phyloP scores from a whole-genome alignment of 805 yeast genomes.

The Nakazawaea peltata region DNA sequence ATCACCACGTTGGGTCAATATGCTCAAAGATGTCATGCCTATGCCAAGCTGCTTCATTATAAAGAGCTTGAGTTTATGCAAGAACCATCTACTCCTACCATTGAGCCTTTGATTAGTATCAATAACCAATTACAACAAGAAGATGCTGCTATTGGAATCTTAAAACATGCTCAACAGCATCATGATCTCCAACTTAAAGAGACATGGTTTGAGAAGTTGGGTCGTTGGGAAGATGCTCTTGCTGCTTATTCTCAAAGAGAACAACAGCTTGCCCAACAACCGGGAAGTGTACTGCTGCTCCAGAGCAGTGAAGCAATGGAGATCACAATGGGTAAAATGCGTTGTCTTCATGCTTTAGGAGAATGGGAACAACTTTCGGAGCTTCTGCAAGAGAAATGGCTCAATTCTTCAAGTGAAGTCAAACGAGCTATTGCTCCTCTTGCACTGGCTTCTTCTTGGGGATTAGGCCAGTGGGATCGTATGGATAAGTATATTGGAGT shows the following conservation, averaged over 20 bases:
- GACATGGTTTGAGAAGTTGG: conserved; percentile 95
- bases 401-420: conserved; percentile 58
- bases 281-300: too few species aligned
- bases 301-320: conserved; percentile 58
- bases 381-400: conserved; percentile 84
- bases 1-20: conserved; percentile 86
- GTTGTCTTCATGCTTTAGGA: conserved; percentile 96
- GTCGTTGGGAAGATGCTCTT: conserved; percentile 97
- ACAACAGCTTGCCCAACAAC: conserved; percentile 42
- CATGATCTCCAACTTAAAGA: conserved; percentile 89
- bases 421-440: conserved; percentile 86
- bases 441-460: conserved; percentile 99
- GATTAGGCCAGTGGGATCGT: conserved; percentile 91
- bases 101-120: conserved; percentile 85
- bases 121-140: conserved; percentile 93
- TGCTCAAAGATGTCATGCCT: conserved; percentile 94
- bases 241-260: conserved; percentile 82
- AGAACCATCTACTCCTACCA: conserved; percentile 86
- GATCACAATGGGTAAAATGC: conserved; percentile 94
- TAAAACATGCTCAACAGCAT: conserved; percentile 88
- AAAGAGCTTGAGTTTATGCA: conserved; percentile 92
- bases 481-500: conserved; percentile 88
- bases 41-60: conserved; percentile 94
- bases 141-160: conserved; percentile 95
- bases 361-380: conserved; percentile 94